phyloP scores from a whole-genome alignment of 2,329 filamentous ascomycete genomes.

The Zopfia rhizophila region DNA sequence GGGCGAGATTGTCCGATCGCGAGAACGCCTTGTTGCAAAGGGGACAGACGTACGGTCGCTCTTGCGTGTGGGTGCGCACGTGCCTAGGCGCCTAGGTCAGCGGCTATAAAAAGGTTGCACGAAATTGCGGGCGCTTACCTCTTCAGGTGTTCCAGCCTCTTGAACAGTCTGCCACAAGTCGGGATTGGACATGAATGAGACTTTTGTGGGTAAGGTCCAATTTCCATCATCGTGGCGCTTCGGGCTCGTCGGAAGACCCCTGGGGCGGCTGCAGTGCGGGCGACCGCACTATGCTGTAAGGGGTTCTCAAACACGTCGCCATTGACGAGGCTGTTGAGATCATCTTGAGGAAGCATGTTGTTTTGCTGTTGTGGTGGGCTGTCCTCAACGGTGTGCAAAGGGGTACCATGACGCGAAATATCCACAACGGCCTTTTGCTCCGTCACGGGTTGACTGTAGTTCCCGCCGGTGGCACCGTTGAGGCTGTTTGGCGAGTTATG shows the following conservation, averaged over 20 bases:
- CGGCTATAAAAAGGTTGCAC: conserved; percentile 57
- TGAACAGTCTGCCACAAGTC: conserved; percentile 96
- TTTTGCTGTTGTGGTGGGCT: conserved; percentile 79
- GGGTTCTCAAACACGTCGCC: conserved; percentile 53
- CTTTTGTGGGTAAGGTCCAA: conserved; percentile 96
- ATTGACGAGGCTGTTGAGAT: conserved; percentile 64
- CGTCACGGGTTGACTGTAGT: conserved; percentile 68
- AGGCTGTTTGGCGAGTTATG: conserved; percentile 83
- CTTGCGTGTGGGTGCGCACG: conserved; percentile 98
- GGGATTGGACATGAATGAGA: conserved; percentile 99
- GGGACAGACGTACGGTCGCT: conserved; percentile 96
- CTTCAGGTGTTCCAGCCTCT: conserved; percentile 98
- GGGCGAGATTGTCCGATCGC: conserved; percentile 97
- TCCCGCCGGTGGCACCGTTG: conserved; percentile 59
- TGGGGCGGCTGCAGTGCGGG: conserved; percentile 68
- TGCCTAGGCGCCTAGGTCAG: conserved; percentile 74
- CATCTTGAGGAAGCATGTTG: conserved; percentile 73
- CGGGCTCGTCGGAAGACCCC: conserved; percentile 88
- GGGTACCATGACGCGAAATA: conserved; percentile 90
- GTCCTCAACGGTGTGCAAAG: conserved; percentile 83
- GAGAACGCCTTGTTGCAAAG: conserved; percentile 99
- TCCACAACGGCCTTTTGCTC: conserved; percentile 80
- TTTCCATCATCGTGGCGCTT: conserved; percentile 95
- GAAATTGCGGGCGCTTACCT: conserved; percentile 74
- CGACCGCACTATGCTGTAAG: conserved; percentile 67